Base-by-base conservation (phyloP, 768 basidiomycete genomes). In the Austroboletus eburneus region DNA sequence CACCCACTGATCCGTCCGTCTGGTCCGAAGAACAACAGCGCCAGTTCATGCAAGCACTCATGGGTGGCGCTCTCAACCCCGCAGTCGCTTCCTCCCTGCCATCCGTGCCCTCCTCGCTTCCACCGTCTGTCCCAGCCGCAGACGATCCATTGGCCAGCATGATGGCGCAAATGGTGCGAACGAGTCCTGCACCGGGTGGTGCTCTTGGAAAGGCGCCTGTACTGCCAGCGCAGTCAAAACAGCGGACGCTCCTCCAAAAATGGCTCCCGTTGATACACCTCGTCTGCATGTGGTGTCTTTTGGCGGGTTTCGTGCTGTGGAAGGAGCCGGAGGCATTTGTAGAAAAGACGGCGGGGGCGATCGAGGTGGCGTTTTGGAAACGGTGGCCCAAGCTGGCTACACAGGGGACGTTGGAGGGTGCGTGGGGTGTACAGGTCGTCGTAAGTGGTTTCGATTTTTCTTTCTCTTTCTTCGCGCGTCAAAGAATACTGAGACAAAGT, bases 11-110 rank as follows among this genome's bases (percentile, higher is more conserved):
- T 57, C 76, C 80, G 0, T 75, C 80, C 4, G 74, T 74, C 12
- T 87, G 83, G 85, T 76, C 79, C 9, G 69, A 77, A 36, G 81
- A 87, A 48, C 82, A 87, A 49, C 85, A 87, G 56, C 71, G 71
- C 45, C 80, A 83, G 52, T 75, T 88, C 51, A 69, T 88, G 66
- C 77, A 78, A 48, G 83, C 85, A 2, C 70, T 90, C 24, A 74
- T 87, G 69, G 61, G 58, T 17, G 52, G 55, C 2, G 62, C 64
- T 0, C 55, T 69, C 41, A 63, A 71, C 50, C 55, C 71, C 9
- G 47, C 62, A 1, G n/a, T 67, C n/a, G 41, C 52, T 13, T 18
- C 40, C 8, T 38, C 57, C 8, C 58, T 50, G 38, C 17, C 62
- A 1, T 16, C 68, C n/a, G 41, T 53, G 10, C 17, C 40, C 8